Conservation (phyloP, 2,329 filamentous ascomycete species). For the Mycosphaerella sp. region DNA sequence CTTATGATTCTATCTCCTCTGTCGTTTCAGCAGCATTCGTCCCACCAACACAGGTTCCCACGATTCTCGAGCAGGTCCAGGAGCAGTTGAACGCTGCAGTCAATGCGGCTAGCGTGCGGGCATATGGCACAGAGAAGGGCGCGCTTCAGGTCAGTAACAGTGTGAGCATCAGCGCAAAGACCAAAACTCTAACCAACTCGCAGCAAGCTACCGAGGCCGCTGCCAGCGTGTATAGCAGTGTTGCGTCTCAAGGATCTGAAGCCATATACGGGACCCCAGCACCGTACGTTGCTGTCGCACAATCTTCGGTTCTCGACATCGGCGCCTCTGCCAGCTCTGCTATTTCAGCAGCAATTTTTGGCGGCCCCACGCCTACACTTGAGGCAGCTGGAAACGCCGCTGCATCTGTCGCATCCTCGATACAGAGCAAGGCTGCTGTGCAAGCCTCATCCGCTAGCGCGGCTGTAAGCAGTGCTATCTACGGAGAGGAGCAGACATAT, state of each 20-base stretch:
- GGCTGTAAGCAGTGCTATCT: slow-evolving; percentile 42
- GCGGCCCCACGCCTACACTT: slow-evolving; percentile 46
- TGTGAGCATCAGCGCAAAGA: background rate
- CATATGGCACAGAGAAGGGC: slow-evolving; percentile 54
- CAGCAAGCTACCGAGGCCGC: slow-evolving; percentile 50
- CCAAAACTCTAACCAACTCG: slow-evolving; percentile 5
- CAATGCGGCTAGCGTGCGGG: slow-evolving; percentile 51
- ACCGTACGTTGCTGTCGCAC: slow-evolving; percentile 50
- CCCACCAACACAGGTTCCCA: slow-evolving; percentile 53
- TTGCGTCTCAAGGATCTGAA: slow-evolving; percentile 32
- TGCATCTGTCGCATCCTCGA: slow-evolving; percentile 41
- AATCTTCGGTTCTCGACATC: slow-evolving; percentile 49
- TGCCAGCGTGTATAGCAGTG: slow-evolving; percentile 45
- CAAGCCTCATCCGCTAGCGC: slow-evolving; percentile 43
- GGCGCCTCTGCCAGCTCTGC: slow-evolving; percentile 51
- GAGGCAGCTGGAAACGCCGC: slow-evolving; percentile 43
- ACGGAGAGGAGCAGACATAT: slow-evolving; percentile 48
- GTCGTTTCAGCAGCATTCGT: slow-evolving; percentile 49
- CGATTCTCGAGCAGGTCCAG: slow-evolving; percentile 52
- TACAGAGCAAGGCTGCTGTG: slow-evolving; percentile 42
- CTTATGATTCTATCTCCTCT: slow-evolving; percentile 43
- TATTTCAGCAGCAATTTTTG: slow-evolving; percentile 53
- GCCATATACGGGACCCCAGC: slow-evolving; percentile 52
- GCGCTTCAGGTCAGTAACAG: slow-evolving; percentile 38
- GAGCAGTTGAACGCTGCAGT: slow-evolving; percentile 54